These are phyloP conservation scores for Trametes meyenii DNA, from an alignment of 768 basidiomycete genomes.

Conservation along the genomic window DNA sequence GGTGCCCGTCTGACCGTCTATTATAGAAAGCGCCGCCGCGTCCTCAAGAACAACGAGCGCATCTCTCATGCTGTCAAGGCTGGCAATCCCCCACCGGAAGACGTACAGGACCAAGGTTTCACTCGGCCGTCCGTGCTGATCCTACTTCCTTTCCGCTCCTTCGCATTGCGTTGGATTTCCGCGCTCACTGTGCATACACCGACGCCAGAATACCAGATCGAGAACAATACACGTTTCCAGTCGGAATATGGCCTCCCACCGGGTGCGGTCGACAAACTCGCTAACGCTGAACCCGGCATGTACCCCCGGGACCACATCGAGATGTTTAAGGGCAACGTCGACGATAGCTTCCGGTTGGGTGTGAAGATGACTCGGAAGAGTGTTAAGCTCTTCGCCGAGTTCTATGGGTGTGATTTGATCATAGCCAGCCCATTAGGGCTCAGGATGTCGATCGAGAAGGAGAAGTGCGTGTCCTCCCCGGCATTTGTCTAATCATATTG, in stretches of 20 bases:
- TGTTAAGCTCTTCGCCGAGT: conserved; percentile 88
- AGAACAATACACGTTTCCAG: conserved; percentile 83
- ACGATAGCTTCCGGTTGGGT: conserved; percentile 92
- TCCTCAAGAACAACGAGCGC: conserved; percentile 94
- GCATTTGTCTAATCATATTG: background rate
- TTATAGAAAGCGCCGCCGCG: conserved; percentile 82
- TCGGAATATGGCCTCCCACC: conserved; percentile 82
- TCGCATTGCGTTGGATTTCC: conserved; percentile 81
- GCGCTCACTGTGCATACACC: conserved; percentile 79
- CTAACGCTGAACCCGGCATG: conserved; percentile 67
- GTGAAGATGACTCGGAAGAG: conserved; percentile 92
- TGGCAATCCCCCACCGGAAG: conserved; percentile 59
- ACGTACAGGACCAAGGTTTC: conserved; percentile 95
- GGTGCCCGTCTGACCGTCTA: background rate
- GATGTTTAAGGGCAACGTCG: conserved; percentile 94
- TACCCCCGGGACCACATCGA: conserved; percentile 91
- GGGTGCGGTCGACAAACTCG: conserved; percentile 79
- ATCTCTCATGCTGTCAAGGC: conserved; percentile 71
- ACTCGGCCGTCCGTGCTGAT: conserved; percentile 93
- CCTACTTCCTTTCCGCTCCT: conserved; percentile 91
- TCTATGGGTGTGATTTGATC: conserved; percentile 89
- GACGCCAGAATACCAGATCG: conserved; percentile 74
- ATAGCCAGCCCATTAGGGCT: conserved; percentile 93
- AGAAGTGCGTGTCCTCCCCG: conserved; percentile 62
- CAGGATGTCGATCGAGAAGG: conserved; percentile 90